Conservation (phyloP, 345 rosid genomes). For the Nasturtium officinale region DNA sequence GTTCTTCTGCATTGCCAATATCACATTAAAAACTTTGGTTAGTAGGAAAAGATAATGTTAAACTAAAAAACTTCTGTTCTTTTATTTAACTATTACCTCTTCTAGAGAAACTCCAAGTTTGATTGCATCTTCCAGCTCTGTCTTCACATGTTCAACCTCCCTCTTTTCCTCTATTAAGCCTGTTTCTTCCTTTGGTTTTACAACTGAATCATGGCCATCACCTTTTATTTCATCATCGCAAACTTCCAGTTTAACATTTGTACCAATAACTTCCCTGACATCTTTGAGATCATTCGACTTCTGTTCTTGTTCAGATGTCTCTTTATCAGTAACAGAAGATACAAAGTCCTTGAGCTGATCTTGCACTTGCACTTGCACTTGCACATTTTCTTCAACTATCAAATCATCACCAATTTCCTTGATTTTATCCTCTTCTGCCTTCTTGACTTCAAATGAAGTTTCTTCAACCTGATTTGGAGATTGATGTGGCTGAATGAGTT, state of each 20-base stretch:
- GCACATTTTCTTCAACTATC: too few relatives aligned
- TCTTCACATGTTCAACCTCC: slow-evolving; percentile 16
- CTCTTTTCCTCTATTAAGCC: slow-evolving; percentile 34
- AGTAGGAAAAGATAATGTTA: neutral
- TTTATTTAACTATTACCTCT: slow-evolving; percentile 47
- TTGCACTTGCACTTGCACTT: slow-evolving; percentile 5
- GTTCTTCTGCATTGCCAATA: slow-evolving; percentile 42
- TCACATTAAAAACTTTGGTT: neutral
- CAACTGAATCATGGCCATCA: slow-evolving; percentile 20
- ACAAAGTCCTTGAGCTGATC: slow-evolving; percentile 17
- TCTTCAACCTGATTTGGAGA: slow-evolving; percentile 29
- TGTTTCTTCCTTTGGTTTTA: slow-evolving; percentile 10
- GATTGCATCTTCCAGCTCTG: slow-evolving; percentile 34
- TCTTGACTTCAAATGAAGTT: slow-evolving; percentile 28
- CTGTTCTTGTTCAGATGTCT: slow-evolving; percentile 11
- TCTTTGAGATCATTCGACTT: slow-evolving; percentile 7
- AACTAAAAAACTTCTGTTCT: neutral
- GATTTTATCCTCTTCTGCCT: slow-evolving; percentile 34
- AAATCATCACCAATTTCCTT: slow-evolving; percentile 18
- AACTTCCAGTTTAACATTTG: neutral
- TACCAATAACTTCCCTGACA: slow-evolving; percentile 13
- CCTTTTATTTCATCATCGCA: neutral
- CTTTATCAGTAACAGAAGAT: neutral
- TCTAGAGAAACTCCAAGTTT: slow-evolving; percentile 20
- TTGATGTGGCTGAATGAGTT: slow-evolving; percentile 23